phyloP scores from a whole-genome alignment of 202 grass and related monocot species.

The Hordeum pubiflorum region DNA sequence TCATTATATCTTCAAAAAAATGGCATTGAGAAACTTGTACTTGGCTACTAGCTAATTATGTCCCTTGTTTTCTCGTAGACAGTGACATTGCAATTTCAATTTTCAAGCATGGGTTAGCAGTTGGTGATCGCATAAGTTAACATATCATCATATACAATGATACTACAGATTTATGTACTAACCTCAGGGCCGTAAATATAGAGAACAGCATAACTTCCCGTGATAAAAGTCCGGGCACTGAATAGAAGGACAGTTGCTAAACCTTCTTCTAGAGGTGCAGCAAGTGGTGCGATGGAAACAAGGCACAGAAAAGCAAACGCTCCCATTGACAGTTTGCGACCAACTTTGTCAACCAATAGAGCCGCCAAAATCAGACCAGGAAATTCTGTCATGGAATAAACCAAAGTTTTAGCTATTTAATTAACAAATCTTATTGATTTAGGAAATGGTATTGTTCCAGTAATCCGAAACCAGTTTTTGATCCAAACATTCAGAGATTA shows the following conservation, averaged over 20 bases:
- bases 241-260: constrained; percentile 4
- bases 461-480: not conserved
- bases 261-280: constrained; percentile 5
- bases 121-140: not conserved
- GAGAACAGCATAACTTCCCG: constrained; percentile 1
- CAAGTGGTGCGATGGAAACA: constrained; percentile 1
- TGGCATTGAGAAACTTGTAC: not conserved
- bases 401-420: not conserved
- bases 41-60: not conserved
- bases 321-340: not conserved
- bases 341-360: constrained; percentile 12
- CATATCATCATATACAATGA: not conserved
- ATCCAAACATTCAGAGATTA: not conserved
- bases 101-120: not conserved
- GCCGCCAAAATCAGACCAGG: constrained; percentile 5
- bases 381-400: constrained; percentile 7
- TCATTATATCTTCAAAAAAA: not conserved
- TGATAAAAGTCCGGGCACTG: not conserved
- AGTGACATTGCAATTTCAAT: not conserved
- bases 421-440: not conserved
- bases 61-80: not conserved
- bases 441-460: not conserved
- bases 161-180: not conserved
- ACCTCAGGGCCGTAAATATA: constrained; percentile 15
- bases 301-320: not conserved